Evolutionary conservation across 441 rosid genomes (phyloP), one percentile per base, ranked within the genome.

Genomic region (Populus hybrid): DNA sequence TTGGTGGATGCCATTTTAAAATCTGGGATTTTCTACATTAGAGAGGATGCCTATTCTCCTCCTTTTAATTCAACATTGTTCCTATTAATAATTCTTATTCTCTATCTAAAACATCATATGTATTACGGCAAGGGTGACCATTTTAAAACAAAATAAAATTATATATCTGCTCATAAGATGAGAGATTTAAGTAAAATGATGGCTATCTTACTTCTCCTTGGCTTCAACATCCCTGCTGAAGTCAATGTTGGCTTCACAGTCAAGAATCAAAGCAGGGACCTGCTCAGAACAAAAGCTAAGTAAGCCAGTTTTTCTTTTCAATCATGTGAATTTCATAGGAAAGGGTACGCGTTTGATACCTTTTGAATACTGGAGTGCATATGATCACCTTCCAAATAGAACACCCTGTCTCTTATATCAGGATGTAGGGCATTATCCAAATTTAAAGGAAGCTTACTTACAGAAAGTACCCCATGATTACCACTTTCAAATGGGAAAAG

Each of bases 231-330:
- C 99, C 81, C 77, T 87, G 84, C 83, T 94, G 84, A 95, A 90
- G 75, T 95, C 99, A 5, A 95, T 95, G 86, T 95, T 94, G 73
- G 94, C 94, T 82, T 95, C 99, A 77, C 99, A 95, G 82, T 95
- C 98, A 71, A 95, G 93, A 82, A 95, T 87, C 89, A 95, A 75
- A 73, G 99, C 99, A 87, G 99, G 99, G 69, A 95, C 97, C 99
- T 95, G 85, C 64, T 67, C 81, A 82, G 33, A 38, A 61, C 53
- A 35, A 74, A 64, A 67, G 6, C 71, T 65, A 81, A 18, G 8
- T 82, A 71, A 82, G 85, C 33, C 72, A 36, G 69, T 63, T 31
- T 38, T 9, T 64, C 36, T n/a, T 40, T 5, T 14, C 3, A 69
- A 63, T 69, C 36, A 74, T 31, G 66, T 11, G 16, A 80, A 79